Base-by-base conservation (phyloP, 2,329 filamentous ascomycete genomes). In the Fusarium sublunatum region DNA sequence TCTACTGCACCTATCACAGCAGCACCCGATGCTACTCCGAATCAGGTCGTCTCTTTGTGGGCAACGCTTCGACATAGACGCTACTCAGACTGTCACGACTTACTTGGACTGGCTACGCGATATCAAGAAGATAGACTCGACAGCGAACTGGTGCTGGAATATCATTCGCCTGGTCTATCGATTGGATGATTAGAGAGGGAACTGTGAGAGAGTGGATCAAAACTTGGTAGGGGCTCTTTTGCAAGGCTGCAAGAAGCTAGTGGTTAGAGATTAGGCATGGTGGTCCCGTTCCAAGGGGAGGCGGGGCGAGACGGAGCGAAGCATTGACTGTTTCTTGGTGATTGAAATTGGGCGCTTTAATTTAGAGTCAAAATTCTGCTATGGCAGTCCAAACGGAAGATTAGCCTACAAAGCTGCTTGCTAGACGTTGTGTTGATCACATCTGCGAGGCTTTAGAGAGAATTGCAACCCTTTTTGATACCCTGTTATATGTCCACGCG, bases 41-140 rank as follows among this genome's bases (percentile, higher is more conserved):
- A 84, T 88, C 53, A 78, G 83, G 36, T 74, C 77, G 12, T 78
- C 80, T 12, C 70, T 84, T 34, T 83, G 81, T 61, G 81, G 79
- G 7, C 73, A 76, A 15, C 69, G 69, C 4, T 85, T 87, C 58
- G 84, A 86, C 53, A 70, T 81, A 13, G 80, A 85, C 42, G 77
- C 78, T n/a, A 71, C 74, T 5, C 74, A 81, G 64, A 86, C 83
- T 12, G 78, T 83, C 1, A 72, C 74, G 5, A 67, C 85, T 44
- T 86, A 86, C 72, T 72, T 88, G 44, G 83, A 86, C 55, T 88
- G 86, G 86, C 76, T 89, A 46, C 73, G 79, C 43, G 86, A 88
- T 67, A 76, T 88, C 62, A 83, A 80, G 67, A 79, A 76, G 48
- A 77, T 82, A 25, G 86, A 88, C 68, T 76, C 77, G 1, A 81